These are phyloP conservation scores for Hanseniaspora vineae DNA, from an alignment of 805 yeast genomes.

Conservation along the genomic window DNA sequence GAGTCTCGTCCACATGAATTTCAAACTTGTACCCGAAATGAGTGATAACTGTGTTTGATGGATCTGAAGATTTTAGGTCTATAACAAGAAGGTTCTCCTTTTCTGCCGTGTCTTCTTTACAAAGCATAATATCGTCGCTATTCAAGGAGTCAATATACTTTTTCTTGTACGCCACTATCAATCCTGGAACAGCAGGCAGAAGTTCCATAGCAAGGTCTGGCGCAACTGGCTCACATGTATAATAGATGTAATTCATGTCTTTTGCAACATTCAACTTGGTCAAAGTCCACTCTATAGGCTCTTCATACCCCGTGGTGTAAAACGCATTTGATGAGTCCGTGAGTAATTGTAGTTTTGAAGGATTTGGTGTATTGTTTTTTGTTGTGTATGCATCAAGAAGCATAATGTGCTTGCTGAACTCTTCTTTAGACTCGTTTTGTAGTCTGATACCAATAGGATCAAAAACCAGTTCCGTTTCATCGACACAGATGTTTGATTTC, in stretches of 20 bases:
- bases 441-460: neutral
- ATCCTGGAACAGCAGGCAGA: neutral
- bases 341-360: neutral
- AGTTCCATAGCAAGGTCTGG: neutral
- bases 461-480: neutral
- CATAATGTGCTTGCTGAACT: neutral
- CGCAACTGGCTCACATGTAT: neutral
- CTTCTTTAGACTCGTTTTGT: neutral
- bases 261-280: neutral
- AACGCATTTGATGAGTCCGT: neutral
- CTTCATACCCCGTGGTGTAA: neutral
- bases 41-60: neutral
- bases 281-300: neutral
- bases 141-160: neutral
- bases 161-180: neutral
- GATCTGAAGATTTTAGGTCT: neutral
- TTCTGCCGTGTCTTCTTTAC: neutral
- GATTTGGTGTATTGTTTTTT: neutral
- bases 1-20: neutral
- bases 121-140: neutral
- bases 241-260: neutral
- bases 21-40: neutral
- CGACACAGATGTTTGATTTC: neutral
- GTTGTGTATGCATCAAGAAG: neutral
- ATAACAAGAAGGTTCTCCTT: neutral